A percentile compares a stretch with the other conserved stretches of the same genome.
Conservation (phyloP, 345 rosid species). For the Syzygium jambos region DNA sequence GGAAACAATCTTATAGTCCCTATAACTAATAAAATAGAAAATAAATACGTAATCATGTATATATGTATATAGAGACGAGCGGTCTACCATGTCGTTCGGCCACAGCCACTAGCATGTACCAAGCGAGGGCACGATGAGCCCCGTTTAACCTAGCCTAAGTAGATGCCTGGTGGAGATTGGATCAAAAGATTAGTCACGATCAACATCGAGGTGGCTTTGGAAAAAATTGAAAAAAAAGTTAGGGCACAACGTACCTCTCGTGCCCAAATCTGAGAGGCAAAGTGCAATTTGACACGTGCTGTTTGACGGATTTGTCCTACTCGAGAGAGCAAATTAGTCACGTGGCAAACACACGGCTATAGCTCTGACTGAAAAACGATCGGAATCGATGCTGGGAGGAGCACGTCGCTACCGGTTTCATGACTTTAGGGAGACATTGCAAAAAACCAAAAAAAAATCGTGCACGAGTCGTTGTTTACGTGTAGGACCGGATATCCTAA, state of each 20-base stretch:
- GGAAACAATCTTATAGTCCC: background rate
- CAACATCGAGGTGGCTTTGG: too few species aligned
- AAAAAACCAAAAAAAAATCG: background rate
- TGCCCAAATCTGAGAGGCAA: background rate
- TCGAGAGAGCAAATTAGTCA: background rate
- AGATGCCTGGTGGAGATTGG: background rate
- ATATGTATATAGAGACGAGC: background rate
- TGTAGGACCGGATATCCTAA: background rate
- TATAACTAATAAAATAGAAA: background rate
- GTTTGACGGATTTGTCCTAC: background rate
- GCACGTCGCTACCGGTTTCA: background rate
- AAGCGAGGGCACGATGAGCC: background rate
- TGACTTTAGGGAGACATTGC: background rate
- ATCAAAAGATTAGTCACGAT: background rate
- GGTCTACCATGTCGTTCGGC: background rate
- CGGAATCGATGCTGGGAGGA: background rate
- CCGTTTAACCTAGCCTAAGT: background rate
- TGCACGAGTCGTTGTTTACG: background rate
- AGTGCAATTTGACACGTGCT: background rate
- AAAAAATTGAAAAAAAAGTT: background rate
- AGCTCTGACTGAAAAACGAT: background rate
- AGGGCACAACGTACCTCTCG: background rate
- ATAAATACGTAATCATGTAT: background rate
- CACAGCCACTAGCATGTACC: background rate
- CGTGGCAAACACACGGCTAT: background rate